Evolutionary conservation across 768 basidiomycete species (phyloP), one percentile per base, ranked within the genome.

Genomic region (Mycena vitilis): DNA sequence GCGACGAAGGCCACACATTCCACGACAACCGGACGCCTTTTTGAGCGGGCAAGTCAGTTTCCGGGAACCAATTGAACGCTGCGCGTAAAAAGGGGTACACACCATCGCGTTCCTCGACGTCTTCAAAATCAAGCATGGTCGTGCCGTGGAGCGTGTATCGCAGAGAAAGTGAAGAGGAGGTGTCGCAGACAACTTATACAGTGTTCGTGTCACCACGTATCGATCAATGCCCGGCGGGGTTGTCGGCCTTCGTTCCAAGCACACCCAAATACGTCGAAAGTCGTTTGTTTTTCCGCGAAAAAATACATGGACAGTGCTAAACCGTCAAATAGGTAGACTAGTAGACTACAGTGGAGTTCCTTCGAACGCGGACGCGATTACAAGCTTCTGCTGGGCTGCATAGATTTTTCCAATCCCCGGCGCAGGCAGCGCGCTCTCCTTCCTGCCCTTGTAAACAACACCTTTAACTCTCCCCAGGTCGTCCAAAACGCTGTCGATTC

Each of bases 1-100:
- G 91, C 67, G 95, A 96, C 42, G 96, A 96, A 4, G 96, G 96
- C 95, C 95, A 99, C 66, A 96, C 95, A 80, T 99, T 99, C 98
- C 97, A 99, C 54, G 96, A 97, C 72, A 99, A 86, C 63, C 97
- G 89, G 53, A 98, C 91, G 73, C 97, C 96, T 98, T 51, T 30
- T 62, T 37, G 56, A 59, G 45, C 12, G n/a, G 40, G 36, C 64
- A 47, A 57, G 38, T 45, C 15, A 25, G n/a, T 59, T 36, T 13
- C n/a, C 12, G 13, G 30, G 5, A 30, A 30, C 30, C 30, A 55
- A 36, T 22, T 34, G 23, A 48, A 51, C 34, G 65, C 51, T 52
- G 45, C 38, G 60, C 38, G 58, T 40, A 48, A 16, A 34, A 55
- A 60, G 58, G n/a, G 51, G 5, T 30, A 79, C 89, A 70, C 68